phyloP scores from a whole-genome alignment of 2,329 filamentous ascomycete genomes.

The Paradendryphiella salina region DNA sequence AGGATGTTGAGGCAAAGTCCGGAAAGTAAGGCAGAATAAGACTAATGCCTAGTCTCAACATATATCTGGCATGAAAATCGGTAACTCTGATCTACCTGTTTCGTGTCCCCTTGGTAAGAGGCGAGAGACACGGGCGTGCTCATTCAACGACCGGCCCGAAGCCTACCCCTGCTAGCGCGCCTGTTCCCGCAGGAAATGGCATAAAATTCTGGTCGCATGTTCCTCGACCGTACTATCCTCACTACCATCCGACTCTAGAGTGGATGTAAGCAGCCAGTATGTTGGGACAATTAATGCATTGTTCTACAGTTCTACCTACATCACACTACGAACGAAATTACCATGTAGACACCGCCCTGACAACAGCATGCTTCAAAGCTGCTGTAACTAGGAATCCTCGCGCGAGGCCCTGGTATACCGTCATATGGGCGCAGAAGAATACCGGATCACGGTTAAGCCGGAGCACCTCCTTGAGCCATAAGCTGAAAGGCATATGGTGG shows the following conservation, averaged over 20 bases:
- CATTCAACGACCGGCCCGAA: constrained; percentile 12
- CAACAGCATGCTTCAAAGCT: constrained; percentile 54
- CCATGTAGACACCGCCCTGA: constrained; percentile 51
- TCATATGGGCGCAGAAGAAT: constrained; percentile 74
- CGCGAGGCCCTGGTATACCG: constrained; percentile 80
- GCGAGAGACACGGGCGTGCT: constrained; percentile 20
- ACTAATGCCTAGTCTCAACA: constrained; percentile 4
- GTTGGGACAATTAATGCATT: constrained; percentile 14
- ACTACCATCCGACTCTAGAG: not conserved
- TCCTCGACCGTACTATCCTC: constrained; percentile 1
- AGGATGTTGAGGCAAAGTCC: not conserved
- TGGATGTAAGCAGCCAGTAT: not conserved
- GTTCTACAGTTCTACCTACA: constrained; percentile 10
- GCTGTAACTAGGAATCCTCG: constrained; percentile 63
- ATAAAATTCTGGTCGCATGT: constrained; percentile 16
- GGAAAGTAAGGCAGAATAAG: not conserved
- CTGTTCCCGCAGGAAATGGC: constrained; percentile 22
- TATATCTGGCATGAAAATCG: constrained; percentile 14
- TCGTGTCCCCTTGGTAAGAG: constrained; percentile 37
- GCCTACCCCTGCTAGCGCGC: constrained; percentile 31
- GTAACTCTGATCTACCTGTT: constrained; percentile 24
- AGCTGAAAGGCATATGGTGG: constrained; percentile 77
- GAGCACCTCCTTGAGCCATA: constrained; percentile 87
- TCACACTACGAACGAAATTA: constrained; percentile 5
- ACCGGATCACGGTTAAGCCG: constrained; percentile 95